These are phyloP conservation scores for Fusarium liriodendri DNA, from an alignment of 2,329 filamentous ascomycete genomes.

Conservation along the genomic window DNA sequence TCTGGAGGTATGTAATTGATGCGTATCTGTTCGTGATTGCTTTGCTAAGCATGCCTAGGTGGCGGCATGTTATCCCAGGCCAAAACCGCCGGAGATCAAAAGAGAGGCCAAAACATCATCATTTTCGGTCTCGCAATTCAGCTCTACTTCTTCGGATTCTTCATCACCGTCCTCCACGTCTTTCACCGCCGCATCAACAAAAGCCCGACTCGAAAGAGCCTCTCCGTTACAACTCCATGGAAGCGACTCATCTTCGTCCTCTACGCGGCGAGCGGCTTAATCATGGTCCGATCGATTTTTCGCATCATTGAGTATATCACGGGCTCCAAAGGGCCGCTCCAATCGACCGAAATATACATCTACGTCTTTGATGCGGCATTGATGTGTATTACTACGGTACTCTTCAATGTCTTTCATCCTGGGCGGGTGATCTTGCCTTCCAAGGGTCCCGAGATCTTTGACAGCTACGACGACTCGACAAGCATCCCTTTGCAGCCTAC, in stretches of 20 bases:
- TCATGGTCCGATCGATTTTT: constrained; percentile 52
- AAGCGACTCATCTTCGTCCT: constrained; percentile 23
- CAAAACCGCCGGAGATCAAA: neutral
- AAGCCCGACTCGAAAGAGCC: neutral
- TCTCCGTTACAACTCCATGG: neutral
- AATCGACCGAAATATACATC: constrained; percentile 44
- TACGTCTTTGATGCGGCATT: constrained; percentile 49
- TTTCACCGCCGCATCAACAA: neutral
- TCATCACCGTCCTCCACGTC: neutral
- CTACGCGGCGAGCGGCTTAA: constrained; percentile 39
- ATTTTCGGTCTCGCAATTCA: neutral
- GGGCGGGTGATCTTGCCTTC: neutral
- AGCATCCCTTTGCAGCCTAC: neutral
- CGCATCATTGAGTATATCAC: constrained; percentile 53
- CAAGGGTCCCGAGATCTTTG: neutral
- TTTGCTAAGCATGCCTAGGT: neutral
- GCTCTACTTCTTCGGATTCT: neutral
- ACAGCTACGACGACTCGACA: neutral
- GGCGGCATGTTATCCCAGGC: neutral
- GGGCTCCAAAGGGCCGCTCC: constrained; percentile 42
- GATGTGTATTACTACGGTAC: constrained; percentile 33
- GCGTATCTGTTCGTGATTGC: neutral
- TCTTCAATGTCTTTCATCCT: neutral
- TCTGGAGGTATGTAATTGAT: constrained; percentile 2
- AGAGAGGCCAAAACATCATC: neutral